Evolutionary conservation across 2,329 filamentous ascomycete species (phyloP).

Genomic region (Teratosphaeria zuluensis): DNA sequence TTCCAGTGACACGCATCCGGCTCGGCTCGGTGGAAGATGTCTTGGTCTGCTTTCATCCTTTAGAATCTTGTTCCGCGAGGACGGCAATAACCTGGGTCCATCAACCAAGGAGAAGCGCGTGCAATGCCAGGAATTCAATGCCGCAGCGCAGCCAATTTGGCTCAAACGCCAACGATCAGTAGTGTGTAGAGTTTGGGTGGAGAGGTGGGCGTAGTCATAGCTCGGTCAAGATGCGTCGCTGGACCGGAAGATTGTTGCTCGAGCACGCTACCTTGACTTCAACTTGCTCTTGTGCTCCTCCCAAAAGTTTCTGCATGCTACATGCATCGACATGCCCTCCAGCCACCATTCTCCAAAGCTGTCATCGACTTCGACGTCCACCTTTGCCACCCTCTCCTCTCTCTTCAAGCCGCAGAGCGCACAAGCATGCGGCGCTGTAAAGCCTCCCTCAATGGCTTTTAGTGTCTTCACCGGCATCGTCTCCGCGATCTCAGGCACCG

Average conservation of each 20-base stretch:
- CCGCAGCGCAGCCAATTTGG: too few relatives aligned
- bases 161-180: too few relatives aligned
- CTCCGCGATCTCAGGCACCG: conserved; percentile 62
- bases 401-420: conserved; percentile 79
- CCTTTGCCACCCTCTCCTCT: conserved; percentile 68
- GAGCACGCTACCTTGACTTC: conserved; percentile 48
- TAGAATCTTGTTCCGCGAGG: too few relatives aligned
- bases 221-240: neutral
- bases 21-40: too few relatives aligned
- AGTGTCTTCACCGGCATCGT: conserved; percentile 58
- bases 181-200: too few relatives aligned
- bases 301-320: conserved; percentile 75
- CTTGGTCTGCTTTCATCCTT: too few relatives aligned
- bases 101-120: too few relatives aligned
- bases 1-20: too few relatives aligned
- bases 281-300: conserved; percentile 61
- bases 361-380: conserved; percentile 72
- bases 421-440: conserved; percentile 66
- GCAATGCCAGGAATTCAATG: too few relatives aligned
- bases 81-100: too few relatives aligned
- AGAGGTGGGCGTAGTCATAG: too few relatives aligned
- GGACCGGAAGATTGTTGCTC: neutral
- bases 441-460: conserved; percentile 53
- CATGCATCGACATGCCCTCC: conserved; percentile 49
- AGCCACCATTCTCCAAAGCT: conserved; percentile 97